A percentile compares a stretch with the other conserved stretches of the same genome.
Conservation (phyloP, 108 stramenopile species). For the Cyclotella distinguenda region DNA sequence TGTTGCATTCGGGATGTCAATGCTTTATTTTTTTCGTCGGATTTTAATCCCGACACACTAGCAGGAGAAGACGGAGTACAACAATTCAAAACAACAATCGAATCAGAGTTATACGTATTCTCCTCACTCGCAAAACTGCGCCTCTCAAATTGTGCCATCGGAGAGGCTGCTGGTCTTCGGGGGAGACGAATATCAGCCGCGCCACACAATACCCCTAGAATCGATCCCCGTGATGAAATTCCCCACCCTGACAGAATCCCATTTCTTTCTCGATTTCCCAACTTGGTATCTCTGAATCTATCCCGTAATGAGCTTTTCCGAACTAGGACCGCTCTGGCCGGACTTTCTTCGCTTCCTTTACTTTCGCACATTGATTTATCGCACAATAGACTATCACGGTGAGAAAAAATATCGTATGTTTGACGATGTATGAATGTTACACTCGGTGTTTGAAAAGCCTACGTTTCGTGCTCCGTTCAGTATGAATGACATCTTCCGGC, state of each 20-base stretch:
- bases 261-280: conserved; percentile 45
- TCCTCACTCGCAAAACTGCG: conserved; percentile 56
- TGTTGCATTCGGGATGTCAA: conserved; percentile 59
- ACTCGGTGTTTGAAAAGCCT: background rate
- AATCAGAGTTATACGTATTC: conserved; percentile 15
- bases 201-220: background rate
- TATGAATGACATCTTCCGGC: conserved; percentile 42
- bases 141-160: conserved; percentile 58
- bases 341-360: conserved; percentile 43
- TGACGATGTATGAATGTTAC: background rate
- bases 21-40: conserved; percentile 42
- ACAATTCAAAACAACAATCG: background rate
- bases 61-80: background rate
- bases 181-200: conserved; percentile 15
- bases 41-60: conserved; percentile 9
- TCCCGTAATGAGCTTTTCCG: conserved; percentile 67
- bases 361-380: conserved; percentile 67
- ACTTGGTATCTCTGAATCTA: conserved; percentile 60
- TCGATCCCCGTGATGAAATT: background rate
- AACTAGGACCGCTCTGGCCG: conserved; percentile 56
- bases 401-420: conserved; percentile 6
- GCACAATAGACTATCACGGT: conserved; percentile 58
- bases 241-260: conserved; percentile 11
- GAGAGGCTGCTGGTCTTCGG: conserved; percentile 54
- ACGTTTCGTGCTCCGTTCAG: background rate